Conservation (phyloP, 148 eudicot genomes). For the Persicaria tinctoria region DNA sequence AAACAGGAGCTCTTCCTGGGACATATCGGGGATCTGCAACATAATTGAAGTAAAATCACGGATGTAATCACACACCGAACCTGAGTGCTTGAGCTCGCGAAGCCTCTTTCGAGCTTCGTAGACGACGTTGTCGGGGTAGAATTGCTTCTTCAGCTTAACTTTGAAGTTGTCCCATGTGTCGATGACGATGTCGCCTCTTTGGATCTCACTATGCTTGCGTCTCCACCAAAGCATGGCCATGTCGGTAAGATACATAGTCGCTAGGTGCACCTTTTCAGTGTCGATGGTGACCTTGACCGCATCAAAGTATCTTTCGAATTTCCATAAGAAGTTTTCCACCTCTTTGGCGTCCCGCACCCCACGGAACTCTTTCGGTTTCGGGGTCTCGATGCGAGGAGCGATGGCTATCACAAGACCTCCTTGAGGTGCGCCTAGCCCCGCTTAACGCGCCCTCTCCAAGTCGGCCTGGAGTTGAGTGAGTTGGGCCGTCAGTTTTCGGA, state of each 20-base stretch:
- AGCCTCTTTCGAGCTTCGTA: not conserved
- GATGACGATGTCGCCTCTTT: not conserved
- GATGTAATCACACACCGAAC: not conserved
- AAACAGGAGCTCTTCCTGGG: not conserved
- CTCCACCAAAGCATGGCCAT: constrained; percentile 1
- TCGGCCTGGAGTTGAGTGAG: not conserved
- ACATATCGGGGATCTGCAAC: not conserved
- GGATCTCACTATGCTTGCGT: not conserved
- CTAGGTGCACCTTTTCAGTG: not conserved
- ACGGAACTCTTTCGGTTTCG: not conserved
- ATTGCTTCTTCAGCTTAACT: not conserved
- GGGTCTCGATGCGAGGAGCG: not conserved
- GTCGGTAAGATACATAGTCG: not conserved
- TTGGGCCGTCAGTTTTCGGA: not conserved
- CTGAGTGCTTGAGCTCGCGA: not conserved
- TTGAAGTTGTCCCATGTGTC: not conserved
- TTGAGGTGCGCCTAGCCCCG: not conserved
- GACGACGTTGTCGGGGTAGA: not conserved
- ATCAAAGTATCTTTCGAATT: not conserved
- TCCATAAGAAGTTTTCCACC: not conserved
- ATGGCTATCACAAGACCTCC: not conserved
- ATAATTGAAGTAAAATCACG: not conserved
- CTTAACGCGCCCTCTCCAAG: not conserved
- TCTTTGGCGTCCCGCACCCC: not conserved
- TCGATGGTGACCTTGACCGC: not conserved